These are phyloP conservation scores for Candida insectorum DNA, from an alignment of 805 yeast species.

Conservation along the genomic window DNA sequence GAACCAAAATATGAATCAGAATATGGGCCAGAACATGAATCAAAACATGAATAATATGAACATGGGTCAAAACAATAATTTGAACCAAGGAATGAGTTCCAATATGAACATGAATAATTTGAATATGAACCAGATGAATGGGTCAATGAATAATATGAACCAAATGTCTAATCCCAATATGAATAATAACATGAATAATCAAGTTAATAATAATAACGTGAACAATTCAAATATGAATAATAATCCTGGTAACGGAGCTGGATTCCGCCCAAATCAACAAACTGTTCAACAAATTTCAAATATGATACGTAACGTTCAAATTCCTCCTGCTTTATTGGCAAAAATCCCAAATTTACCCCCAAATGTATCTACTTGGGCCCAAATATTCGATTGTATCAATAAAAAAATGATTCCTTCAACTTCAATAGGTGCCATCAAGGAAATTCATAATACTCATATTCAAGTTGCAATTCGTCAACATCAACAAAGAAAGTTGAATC, in stretches of 20 bases:
- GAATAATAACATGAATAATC: no score
- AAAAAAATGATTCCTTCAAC: slow-evolving; percentile 57
- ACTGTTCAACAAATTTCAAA: slow-evolving; percentile 39
- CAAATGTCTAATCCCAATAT: not conserved
- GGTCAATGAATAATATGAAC: slow-evolving; percentile 3
- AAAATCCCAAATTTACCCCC: slow-evolving; percentile 77
- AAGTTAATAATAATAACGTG: slow-evolving; percentile 3
- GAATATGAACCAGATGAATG: not conserved
- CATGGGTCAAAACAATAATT: not conserved
- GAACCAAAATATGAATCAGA: slow-evolving; percentile 1
- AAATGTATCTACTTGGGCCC: slow-evolving; percentile 77
- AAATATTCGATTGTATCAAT: slow-evolving; percentile 61
- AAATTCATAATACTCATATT: slow-evolving; percentile 64
- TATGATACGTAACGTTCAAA: slow-evolving; percentile 60
- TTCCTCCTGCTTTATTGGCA: slow-evolving; percentile 63
- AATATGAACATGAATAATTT: not conserved
- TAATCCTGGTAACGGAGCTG: no score
- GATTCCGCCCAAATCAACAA: no score
- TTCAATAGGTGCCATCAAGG: slow-evolving; percentile 57
- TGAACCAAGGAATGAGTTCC: not conserved
- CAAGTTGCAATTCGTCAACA: slow-evolving; percentile 53
- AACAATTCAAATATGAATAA: slow-evolving; percentile 3
- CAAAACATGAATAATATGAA: not conserved
- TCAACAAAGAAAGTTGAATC: slow-evolving; percentile 36
- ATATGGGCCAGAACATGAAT: not conserved